Base-by-base conservation (phyloP, 768 basidiomycete species). In the Tulasnella sp. region DNA sequence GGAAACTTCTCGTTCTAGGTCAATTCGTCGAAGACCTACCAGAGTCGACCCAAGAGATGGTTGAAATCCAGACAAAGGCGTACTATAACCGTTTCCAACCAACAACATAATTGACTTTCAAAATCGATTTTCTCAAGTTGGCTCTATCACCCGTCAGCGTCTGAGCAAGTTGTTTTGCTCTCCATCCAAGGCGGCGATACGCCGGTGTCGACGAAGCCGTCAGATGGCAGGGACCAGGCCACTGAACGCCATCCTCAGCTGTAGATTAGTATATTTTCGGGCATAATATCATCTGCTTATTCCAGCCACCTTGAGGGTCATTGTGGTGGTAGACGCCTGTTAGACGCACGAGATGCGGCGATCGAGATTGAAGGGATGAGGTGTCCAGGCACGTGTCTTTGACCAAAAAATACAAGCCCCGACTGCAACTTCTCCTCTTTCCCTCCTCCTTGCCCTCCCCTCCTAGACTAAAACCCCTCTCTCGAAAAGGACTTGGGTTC, bases 31-130 rank as follows among this genome's bases (percentile, higher is more conserved):
- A 90, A 78, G 91, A 94, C 76, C 85, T 97, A 9, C 92, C 95
- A 0, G 96, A 98, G 80, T 93, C 94, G 17, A 95, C 92, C 19
- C 94, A 96, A 79, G 96, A 98, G 77, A 86, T 90, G 75, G 87
- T 94, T 0, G 95, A 98, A 79, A 85, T 89, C 0, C 85, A 87
- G 74, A 94, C 94, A 1, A 96, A 96, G 77, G 86, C 88, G 47
- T 90, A 89, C 77, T 96, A 96, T 79, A 87, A 87, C 11, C 87
- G 90, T 1, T 98, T 96, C 79, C 89, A 90, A 76, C 84, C 90
- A 37, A 63, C 67, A 41, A 68, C 29, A 19, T 40, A 22, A 68
- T 40, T n/a, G 29, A 29, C 19, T 44, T 29, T 35, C 5, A 19
- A 29, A 29, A 29, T 1, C n/a, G 5, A 6, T 16, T 64, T 1